Evolutionary conservation across 2,329 filamentous ascomycete genomes (phyloP).

Genomic region (Ophiostoma piceae): DNA sequence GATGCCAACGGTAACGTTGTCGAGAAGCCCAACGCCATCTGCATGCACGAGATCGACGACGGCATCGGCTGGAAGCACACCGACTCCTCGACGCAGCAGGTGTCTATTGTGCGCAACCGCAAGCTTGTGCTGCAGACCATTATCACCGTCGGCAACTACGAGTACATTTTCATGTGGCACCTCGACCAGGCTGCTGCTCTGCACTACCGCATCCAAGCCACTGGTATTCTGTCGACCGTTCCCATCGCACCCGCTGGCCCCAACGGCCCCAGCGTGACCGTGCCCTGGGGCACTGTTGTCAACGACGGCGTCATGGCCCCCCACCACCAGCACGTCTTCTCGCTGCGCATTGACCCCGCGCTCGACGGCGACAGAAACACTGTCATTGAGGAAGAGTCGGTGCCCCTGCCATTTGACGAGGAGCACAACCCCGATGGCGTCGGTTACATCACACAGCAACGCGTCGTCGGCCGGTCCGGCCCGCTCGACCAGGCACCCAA

Average conservation of each 20-base stretch:
- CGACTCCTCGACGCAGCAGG: conserved; percentile 57
- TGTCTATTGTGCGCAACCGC: conserved; percentile 50
- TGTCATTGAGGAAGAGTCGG: conserved; percentile 39
- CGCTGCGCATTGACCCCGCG: conserved; percentile 35
- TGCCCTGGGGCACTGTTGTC: conserved; percentile 14
- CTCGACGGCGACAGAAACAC: conserved; percentile 56
- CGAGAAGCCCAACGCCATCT: conserved; percentile 47
- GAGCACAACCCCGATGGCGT: conserved; percentile 48
- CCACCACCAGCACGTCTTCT: conserved; percentile 15
- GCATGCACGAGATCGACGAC: conserved; percentile 64
- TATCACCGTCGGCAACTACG: conserved; percentile 64
- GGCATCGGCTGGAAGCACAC: conserved; percentile 68
- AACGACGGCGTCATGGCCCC: conserved; percentile 15
- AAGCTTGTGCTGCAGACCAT: conserved; percentile 63
- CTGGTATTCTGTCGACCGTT: conserved; percentile 57
- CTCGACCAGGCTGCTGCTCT: conserved; percentile 59
- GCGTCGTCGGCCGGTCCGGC: conserved; percentile 39
- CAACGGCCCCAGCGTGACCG: conserved; percentile 37
- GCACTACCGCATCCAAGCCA: conserved; percentile 57
- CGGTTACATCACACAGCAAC: conserved; percentile 41
- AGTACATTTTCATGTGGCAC: conserved; percentile 51
- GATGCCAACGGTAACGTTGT: conserved; percentile 36
- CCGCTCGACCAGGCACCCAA: conserved; percentile 49
- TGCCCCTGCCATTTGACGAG: conserved; percentile 39
- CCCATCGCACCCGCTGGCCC: conserved; percentile 43